Evolutionary conservation across 192 early-diverging fungal genomes (phyloP), one percentile per base, ranked within the genome.

Genomic region (Pilobolus umbonatus): DNA sequence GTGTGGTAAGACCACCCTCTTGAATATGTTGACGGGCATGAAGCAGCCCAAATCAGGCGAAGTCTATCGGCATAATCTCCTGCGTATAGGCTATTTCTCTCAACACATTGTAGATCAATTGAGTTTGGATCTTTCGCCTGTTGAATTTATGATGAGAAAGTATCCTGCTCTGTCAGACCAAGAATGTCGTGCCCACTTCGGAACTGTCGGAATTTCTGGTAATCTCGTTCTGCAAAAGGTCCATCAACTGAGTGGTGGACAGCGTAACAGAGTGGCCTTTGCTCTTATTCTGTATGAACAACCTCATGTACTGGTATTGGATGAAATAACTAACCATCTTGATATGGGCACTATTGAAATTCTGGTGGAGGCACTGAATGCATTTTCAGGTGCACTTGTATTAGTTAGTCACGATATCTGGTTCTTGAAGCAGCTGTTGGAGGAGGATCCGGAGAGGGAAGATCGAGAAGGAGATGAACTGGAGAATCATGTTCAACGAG

Each of bases 251-350:
- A 85, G 81, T 64, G 94, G 94, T 44, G 94, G 94, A 28, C 90
- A 97, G 71, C 72, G 80, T 38, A 85, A 83, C 17, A 73, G 93
- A 15, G 81, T 97, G 38, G 86, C 87, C 0, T 73, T 93, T 64
- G 88, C 89, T 2, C 64, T 83, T 6, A 80, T 86, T 66, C 72
- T 86, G 45, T 76, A 78, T 32, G 75, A 77, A 19, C 67, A 72
- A 48, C 86, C 87, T 30, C 85, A 92, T 57, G 57, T 92, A 48
- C 68, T 90, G 17, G 58, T 89, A 40, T 74, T 92, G 7, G 89
- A 92, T 68, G 89, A 92, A 59, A 86, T 88, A 54, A 93, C 92
- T 6, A 96, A 92, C 60, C 94, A 90, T 59, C 73, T 96, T 28
- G 94, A 96, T 74, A 90, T 93, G 77, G 78, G 82, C 32, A 90